Conservation (phyloP, 768 basidiomycete species). For the Hygrocybe punicea region DNA sequence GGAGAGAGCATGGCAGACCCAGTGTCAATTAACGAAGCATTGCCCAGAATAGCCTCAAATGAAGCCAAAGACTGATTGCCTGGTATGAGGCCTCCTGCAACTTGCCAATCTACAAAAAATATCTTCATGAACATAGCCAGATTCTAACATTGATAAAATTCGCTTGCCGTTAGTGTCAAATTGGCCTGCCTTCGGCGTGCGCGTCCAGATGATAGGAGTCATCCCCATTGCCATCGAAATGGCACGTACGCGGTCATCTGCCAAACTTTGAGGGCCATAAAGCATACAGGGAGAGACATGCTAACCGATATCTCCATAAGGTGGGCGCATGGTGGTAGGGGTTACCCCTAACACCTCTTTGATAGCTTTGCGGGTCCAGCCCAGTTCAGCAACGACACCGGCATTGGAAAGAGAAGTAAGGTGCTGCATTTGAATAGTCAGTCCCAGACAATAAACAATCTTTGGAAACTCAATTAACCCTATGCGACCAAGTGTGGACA, state of each 20-base stretch:
- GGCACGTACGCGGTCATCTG: slow-evolving; percentile 89
- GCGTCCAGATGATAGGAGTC: slow-evolving; percentile 86
- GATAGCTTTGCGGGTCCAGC: slow-evolving; percentile 88
- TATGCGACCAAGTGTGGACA: slow-evolving; percentile 91
- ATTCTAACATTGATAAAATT: background rate
- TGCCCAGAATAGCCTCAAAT: slow-evolving; percentile 71
- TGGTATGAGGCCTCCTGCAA: slow-evolving; percentile 68
- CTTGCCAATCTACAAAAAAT: slow-evolving; percentile 67
- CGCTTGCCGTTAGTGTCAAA: slow-evolving; percentile 72
- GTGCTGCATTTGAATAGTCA: slow-evolving; percentile 37
- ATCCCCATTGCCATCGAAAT: slow-evolving; percentile 90
- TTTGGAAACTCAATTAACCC: slow-evolving; percentile 34
- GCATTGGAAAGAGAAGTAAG: slow-evolving; percentile 71
- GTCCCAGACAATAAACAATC: background rate
- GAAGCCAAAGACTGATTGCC: slow-evolving; percentile 63
- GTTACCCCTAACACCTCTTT: slow-evolving; percentile 70
- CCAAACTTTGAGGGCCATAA: slow-evolving; percentile 6
- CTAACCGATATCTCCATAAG: slow-evolving; percentile 75
- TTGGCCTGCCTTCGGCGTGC: slow-evolving; percentile 45
- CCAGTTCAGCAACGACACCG: slow-evolving; percentile 89
- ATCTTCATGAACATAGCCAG: background rate
- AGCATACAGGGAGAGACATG: background rate
- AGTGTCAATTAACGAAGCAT: slow-evolving; percentile 56
- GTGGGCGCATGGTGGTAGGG: slow-evolving; percentile 75
- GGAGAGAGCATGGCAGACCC: slow-evolving; percentile 43